Percentiles rank a stretch among this genome's conserved stretches.
phyloP scores from a whole-genome alignment of 225 moss, liverwort and hornwort species.

The Sphagnum tenellum region DNA sequence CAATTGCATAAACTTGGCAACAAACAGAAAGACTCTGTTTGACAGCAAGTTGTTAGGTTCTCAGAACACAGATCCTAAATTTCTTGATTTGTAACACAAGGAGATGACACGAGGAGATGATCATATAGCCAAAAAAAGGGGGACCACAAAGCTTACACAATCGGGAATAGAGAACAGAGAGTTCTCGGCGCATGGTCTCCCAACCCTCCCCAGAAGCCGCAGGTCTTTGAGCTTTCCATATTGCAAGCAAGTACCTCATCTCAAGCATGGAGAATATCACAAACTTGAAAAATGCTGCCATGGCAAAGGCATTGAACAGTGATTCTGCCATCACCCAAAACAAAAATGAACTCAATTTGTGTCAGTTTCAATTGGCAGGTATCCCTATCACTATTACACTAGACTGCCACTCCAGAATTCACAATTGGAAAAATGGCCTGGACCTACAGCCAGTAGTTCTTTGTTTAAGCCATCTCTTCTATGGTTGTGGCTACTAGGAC shows the following conservation, averaged over 20 bases:
- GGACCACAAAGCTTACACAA: conserved; percentile 54
- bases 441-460: conserved; percentile 57
- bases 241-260: conserved; percentile 93
- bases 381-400: neutral
- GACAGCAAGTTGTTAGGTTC: no score
- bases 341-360: neutral
- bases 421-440: conserved; percentile 38
- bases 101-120: no score
- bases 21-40: no score
- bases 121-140: no score
- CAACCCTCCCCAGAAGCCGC: conserved; percentile 87
- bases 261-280: conserved; percentile 99
- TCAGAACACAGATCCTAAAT: no score
- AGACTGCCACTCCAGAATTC: no score
- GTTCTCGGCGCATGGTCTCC: conserved; percentile 96
- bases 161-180: conserved; percentile 92
- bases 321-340: conserved; percentile 50
- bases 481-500: conserved; percentile 4
- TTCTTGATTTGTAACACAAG: no score
- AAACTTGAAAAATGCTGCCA: conserved; percentile 98
- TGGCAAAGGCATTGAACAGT: conserved; percentile 93
- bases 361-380: neutral
- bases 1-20: no score
- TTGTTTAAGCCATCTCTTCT: conserved; percentile 32
- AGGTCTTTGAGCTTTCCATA: conserved; percentile 94